Percentiles rank a stretch among this genome's conserved stretches.
Evolutionary conservation across 495 filamentous ascomycete species (phyloP).

Genomic region (Lepraria neglecta): DNA sequence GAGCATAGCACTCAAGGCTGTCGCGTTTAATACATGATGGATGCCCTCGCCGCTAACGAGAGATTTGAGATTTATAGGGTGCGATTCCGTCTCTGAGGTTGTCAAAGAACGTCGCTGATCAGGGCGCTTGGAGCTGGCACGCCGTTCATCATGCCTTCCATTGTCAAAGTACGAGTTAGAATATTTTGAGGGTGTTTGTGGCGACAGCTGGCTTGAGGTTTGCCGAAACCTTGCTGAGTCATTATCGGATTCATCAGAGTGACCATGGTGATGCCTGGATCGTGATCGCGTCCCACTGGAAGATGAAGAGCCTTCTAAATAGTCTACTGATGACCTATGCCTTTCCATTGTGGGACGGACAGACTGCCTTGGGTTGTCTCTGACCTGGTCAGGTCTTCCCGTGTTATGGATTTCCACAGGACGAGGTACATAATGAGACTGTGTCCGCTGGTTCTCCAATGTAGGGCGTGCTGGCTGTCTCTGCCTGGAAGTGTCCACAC

Average conservation of each 20-base stretch:
- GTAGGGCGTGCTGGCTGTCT: constrained; percentile 5
- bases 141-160: constrained; percentile 11
- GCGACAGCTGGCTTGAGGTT: neutral
- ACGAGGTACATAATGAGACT: constrained; percentile 10
- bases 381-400: neutral
- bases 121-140: neutral
- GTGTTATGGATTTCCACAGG: constrained; percentile 10
- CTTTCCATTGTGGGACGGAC: constrained; percentile 19
- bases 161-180: neutral
- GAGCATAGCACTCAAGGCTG: constrained; percentile 10
- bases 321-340: constrained; percentile 17
- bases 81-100: neutral
- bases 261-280: constrained; percentile 6
- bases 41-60: constrained; percentile 15
- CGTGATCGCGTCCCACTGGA: neutral
- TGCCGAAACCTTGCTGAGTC: neutral
- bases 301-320: constrained; percentile 7
- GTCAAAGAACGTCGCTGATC: constrained; percentile 10
- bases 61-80: constrained; percentile 7
- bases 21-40: constrained; percentile 3
- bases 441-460: constrained; percentile 9
- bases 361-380: constrained; percentile 7
- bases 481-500: neutral
- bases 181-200: neutral
- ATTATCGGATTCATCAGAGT: constrained; percentile 17